Evolutionary conservation across 176 grass and related monocot genomes (phyloP).

Genomic region (Juncus effusus): DNA sequence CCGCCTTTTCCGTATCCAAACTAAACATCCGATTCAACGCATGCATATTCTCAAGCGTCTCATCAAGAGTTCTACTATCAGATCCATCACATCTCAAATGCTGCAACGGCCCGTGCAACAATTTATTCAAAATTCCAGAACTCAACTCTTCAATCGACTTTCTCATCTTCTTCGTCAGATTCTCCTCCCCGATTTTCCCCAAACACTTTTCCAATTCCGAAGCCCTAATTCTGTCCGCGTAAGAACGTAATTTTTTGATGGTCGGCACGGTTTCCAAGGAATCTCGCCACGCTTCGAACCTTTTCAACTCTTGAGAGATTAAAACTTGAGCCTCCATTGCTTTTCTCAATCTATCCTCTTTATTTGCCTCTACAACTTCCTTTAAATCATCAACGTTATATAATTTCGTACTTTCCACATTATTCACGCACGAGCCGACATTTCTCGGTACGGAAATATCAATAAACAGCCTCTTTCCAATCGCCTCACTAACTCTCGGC

Average conservation of each 20-base stretch:
- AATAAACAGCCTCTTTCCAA: constrained; percentile 59
- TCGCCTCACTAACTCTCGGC: constrained; percentile 39
- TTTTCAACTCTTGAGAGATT: constrained; percentile 61
- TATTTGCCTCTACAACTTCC: constrained; percentile 89
- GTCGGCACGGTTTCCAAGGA: constrained; percentile 74
- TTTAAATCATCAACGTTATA: constrained; percentile 89
- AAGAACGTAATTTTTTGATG: constrained; percentile 88
- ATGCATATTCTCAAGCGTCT: constrained; percentile 83
- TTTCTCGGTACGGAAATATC: constrained; percentile 92
- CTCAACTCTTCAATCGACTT: constrained; percentile 74
- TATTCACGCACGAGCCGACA: constrained; percentile 56
- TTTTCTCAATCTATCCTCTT: constrained; percentile 77
- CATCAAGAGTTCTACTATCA: constrained; percentile 66
- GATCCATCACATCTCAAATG: constrained; percentile 78
- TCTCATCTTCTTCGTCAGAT: constrained; percentile 67
- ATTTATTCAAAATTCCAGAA: constrained; percentile 78
- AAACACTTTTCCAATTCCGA: constrained; percentile 84
- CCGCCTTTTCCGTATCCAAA: constrained; percentile 63
- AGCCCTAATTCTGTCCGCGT: constrained; percentile 66
- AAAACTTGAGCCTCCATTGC: constrained; percentile 75
- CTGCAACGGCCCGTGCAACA: constrained; percentile 80
- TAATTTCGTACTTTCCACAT: constrained; percentile 34
- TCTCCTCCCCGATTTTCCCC: constrained; percentile 63
- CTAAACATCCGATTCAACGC: constrained; percentile 86
- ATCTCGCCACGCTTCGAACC: constrained; percentile 78